Evolutionary conservation across 805 yeast genomes (phyloP).

Genomic region (Aciculoconidium aculeatum): DNA sequence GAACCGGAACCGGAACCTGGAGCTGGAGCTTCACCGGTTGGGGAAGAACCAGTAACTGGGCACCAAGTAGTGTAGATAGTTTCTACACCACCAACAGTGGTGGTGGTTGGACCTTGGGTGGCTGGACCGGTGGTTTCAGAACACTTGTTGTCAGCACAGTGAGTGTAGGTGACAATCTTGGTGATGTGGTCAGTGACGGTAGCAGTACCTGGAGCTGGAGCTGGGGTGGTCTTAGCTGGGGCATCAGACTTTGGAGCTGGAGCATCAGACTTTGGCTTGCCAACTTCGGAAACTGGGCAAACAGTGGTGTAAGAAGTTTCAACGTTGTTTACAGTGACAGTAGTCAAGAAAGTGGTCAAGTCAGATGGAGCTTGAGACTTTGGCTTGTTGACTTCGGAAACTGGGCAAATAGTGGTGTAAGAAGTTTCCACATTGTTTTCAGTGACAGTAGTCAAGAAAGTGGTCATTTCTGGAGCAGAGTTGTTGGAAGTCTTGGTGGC

Average conservation of each 20-base stretch:
- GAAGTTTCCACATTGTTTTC: constrained; percentile 4
- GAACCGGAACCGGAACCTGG: constrained; percentile 12
- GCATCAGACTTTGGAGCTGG: constrained; percentile 5
- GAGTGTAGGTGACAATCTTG: constrained; percentile 32
- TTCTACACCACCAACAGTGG: constrained; percentile 26
- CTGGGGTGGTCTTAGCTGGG: too few relatives aligned
- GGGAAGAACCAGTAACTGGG: constrained; percentile 23
- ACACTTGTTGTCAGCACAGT: constrained; percentile 31
- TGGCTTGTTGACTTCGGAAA: constrained; percentile 8
- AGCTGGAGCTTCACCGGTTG: constrained; percentile 23
- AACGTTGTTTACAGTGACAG: constrained; percentile 11
- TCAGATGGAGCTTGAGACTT: constrained; percentile 9
- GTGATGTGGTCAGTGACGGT: constrained; percentile 15
- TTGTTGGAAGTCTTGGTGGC: constrained; percentile 8
- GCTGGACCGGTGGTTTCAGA: constrained; percentile 13
- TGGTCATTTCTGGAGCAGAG: constrained; percentile 12
- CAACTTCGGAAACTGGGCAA: constrained; percentile 9
- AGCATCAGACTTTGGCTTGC: constrained; percentile 4
- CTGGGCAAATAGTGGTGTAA: constrained; percentile 4
- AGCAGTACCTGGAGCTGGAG: constrained; percentile 9
- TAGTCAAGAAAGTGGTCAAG: constrained; percentile 12
- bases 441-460: constrained; percentile 9
- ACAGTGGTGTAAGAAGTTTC: constrained; percentile 13
- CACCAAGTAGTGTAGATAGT: constrained; percentile 40
- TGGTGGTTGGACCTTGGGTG: constrained; percentile 17